Conservation (phyloP, 1,284 basidiomycete genomes). For the Vanrija sp. region DNA sequence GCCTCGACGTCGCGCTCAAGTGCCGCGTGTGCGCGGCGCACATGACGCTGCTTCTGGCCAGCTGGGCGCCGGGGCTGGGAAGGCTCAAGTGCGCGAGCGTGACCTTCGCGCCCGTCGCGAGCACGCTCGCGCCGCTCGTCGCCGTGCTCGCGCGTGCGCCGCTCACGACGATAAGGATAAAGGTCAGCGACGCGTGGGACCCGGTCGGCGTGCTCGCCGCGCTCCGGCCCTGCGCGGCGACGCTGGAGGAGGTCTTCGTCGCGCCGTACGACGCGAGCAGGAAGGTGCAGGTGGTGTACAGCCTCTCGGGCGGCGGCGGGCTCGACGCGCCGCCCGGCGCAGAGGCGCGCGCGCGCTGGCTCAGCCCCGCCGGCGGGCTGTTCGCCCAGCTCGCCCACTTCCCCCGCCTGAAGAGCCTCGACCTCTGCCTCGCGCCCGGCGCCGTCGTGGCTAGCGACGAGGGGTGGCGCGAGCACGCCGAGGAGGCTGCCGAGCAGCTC, state of each 20-base stretch:
- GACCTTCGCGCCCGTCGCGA: not conserved
- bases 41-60: not conserved
- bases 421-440: not conserved
- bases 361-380: not conserved
- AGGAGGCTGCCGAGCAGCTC: not conserved
- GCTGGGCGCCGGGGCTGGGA: not conserved
- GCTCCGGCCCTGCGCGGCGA: not conserved
- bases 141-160: not conserved
- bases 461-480: not conserved
- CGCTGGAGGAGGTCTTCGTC: slow-evolving; percentile 2
- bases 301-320: not conserved
- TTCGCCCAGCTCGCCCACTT: not conserved
- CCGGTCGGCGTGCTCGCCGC: not conserved
- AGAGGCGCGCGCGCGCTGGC: not conserved
- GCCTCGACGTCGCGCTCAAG: not conserved
- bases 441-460: not conserved
- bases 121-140: not conserved
- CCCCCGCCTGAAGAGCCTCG: not conserved
- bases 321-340: too few species aligned
- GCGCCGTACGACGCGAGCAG: slow-evolving; percentile 6
- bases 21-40: slow-evolving; percentile 1
- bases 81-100: not conserved
- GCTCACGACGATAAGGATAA: slow-evolving; percentile 2
- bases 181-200: not conserved
- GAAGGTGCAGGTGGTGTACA: slow-evolving; percentile 4